Conservation (phyloP, 2,329 filamentous ascomycete genomes). For the Acrocalymma vagum region DNA sequence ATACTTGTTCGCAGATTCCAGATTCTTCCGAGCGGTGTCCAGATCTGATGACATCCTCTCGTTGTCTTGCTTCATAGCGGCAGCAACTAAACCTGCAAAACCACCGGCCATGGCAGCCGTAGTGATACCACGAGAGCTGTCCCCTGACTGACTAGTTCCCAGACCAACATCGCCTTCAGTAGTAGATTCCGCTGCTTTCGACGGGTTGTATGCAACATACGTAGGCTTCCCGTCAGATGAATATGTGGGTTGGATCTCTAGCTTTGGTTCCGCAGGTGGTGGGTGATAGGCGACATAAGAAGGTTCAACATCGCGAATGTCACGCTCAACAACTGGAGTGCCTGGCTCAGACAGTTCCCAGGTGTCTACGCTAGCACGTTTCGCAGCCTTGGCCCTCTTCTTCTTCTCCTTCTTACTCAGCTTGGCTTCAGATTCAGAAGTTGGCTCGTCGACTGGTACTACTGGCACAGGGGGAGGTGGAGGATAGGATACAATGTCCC, state of each 20-base stretch:
- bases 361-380: conserved; percentile 36
- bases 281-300: conserved; percentile 1
- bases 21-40: conserved; percentile 33
- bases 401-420: conserved; percentile 51
- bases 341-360: conserved; percentile 37
- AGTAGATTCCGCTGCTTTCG: conserved; percentile 6
- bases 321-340: conserved; percentile 42
- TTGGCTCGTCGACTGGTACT: conserved; percentile 17
- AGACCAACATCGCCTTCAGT: conserved; percentile 11
- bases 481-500: conserved; percentile 10
- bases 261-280: not conserved
- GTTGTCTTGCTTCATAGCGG: conserved; percentile 42
- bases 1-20: conserved; percentile 32
- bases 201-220: conserved; percentile 9
- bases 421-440: conserved; percentile 31
- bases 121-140: conserved; percentile 19
- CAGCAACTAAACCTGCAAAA: conserved; percentile 42
- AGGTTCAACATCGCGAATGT: conserved; percentile 36
- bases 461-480: too few relatives aligned
- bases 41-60: conserved; percentile 39
- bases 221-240: conserved; percentile 7
- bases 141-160: conserved; percentile 12
- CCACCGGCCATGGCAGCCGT: conserved; percentile 39
- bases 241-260: conserved; percentile 2
- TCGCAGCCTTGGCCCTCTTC: conserved; percentile 42